Evolutionary conservation across 139 green algal genomes (phyloP).

Genomic region (Chlamydomonas asymmetrica): DNA sequence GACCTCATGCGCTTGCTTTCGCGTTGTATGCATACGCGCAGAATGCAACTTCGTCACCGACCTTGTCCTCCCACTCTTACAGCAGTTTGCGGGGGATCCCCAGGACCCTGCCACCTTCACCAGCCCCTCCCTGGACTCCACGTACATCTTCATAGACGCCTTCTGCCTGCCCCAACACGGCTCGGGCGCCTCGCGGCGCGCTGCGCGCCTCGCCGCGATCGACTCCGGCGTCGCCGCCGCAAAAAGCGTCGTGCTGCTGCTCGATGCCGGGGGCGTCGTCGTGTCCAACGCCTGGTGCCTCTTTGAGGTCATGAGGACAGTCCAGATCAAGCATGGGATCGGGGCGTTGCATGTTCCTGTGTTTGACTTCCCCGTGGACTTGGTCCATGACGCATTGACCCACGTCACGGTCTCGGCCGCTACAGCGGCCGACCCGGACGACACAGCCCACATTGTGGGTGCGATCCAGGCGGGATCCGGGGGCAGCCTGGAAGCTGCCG

Average conservation of each 20-base stretch:
- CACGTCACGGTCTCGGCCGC: background rate
- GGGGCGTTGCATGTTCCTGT: constrained; percentile 11
- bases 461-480: background rate
- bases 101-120: too few species aligned
- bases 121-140: too few species aligned
- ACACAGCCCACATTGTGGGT: background rate
- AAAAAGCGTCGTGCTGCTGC: constrained; percentile 11
- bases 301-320: constrained; percentile 9
- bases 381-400: background rate
- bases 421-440: background rate
- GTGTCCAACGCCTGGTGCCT: constrained; percentile 14
- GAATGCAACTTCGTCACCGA: too few species aligned
- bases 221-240: too few species aligned
- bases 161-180: too few species aligned
- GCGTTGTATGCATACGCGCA: too few species aligned
- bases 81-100: too few species aligned
- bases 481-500: background rate
- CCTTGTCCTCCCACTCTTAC: too few species aligned
- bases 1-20: too few species aligned
- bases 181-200: too few species aligned
- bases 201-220: too few species aligned
- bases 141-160: too few species aligned
- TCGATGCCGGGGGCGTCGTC: background rate
- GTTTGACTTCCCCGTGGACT: constrained; percentile 20
- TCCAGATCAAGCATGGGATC: background rate